Evolutionary conservation across 176 grass and related monocot species (phyloP).

Genomic region (Zea luxurians): DNA sequence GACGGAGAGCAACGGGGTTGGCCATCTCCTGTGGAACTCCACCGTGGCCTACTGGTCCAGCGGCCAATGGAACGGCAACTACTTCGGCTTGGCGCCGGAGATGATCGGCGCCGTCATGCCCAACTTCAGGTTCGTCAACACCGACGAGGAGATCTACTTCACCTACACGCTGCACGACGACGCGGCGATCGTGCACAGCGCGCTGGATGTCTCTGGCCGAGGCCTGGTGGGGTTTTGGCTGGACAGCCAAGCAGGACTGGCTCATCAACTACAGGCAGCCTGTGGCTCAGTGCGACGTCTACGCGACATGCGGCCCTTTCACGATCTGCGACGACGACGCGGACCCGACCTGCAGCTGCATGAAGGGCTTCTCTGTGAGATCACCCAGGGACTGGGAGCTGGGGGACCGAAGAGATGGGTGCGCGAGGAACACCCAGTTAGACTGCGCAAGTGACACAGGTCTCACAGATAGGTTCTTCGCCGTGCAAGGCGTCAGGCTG

Average conservation of each 20-base stretch:
- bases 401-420: background rate
- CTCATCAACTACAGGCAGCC: background rate
- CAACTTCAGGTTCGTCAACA: background rate
- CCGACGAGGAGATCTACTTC: background rate
- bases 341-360: background rate
- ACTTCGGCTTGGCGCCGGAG: slow-evolving; percentile 4
- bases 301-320: slow-evolving; percentile 6
- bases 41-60: slow-evolving; percentile 3
- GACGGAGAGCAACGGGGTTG: background rate
- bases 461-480: background rate
- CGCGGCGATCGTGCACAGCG: background rate
- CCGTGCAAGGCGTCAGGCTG: background rate
- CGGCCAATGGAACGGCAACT: background rate
- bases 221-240: background rate
- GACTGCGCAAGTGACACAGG: background rate
- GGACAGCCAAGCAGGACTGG: background rate
- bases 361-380: background rate
- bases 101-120: slow-evolving; percentile 13
- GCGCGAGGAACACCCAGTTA: background rate
- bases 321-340: background rate
- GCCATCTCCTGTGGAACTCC: background rate
- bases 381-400: slow-evolving; percentile 10
- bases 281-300: background rate
- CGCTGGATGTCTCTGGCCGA: background rate
- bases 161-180: background rate